Evolutionary conservation across 352 stramenopile species (phyloP), one percentile per base, ranked within the genome.

Genomic region (Phytophthora ramorum): DNA sequence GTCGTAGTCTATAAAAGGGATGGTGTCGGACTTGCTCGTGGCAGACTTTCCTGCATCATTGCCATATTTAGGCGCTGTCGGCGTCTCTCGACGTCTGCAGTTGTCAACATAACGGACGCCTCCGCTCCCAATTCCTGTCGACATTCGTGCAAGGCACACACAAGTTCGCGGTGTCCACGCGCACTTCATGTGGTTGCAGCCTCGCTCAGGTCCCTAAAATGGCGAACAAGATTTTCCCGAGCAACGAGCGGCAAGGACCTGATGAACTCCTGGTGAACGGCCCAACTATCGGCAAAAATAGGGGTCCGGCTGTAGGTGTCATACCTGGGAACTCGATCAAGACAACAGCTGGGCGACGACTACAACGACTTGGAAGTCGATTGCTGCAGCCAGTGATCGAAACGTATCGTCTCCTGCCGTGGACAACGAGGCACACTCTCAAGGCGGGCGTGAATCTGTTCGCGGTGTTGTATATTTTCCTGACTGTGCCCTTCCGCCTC

Each of bases 391-490:
- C 35, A 3, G 10, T 50, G 4, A 4, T 35, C 4, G 40, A 59
- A 46, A 2, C 38, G 4, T 65, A 59, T 24, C 37, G 26, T 32
- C 52, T 19, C 7, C n/a, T 63, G 13, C 38, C 52, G 1, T 63
- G 61, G 61, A 58, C 44, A 2, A 52, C 61, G 2, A 16, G 61
- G 2, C 45, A 58, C 2, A 46, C 61, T 0, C 8, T 69, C 16
- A 30, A 14, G 6, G 35, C 44, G 5, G 35, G 19, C 7, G 26
- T 57, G 7, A 28, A 51, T 24, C 28, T 69, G 7, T 43, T 28
- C 28, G 35, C 35, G 0, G 0, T 58, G 0, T 14, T 63, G 24
- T 69, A 69, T 16, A 38, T 69, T 40, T 69, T 69, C 61, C 9
- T 58, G 4, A 44, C 61, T 0, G 61, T 69, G 9, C 61, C 61